phyloP scores from a whole-genome alignment of 306 rosid genomes.

The Glycine latifolia region DNA sequence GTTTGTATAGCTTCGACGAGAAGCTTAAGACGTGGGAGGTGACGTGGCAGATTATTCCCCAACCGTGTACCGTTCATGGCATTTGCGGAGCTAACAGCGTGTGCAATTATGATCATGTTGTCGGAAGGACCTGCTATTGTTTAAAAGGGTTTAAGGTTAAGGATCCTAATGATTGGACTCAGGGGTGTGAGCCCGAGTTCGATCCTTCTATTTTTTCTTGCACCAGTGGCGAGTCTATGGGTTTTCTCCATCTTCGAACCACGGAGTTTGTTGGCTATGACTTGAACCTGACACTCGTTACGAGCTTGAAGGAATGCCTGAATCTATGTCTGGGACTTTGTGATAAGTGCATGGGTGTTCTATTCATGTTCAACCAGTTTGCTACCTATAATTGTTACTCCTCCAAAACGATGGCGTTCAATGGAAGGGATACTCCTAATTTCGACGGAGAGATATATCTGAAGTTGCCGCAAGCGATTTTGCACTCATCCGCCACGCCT shows the following conservation, averaged over 20 bases:
- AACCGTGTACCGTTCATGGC: slow-evolving; percentile 64
- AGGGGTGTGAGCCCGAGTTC: slow-evolving; percentile 61
- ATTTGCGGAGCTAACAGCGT: slow-evolving; percentile 63
- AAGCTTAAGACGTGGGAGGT: slow-evolving; percentile 48
- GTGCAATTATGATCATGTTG: slow-evolving; percentile 48
- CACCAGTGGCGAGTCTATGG: not conserved
- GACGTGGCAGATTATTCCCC: slow-evolving; percentile 53
- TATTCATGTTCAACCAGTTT: slow-evolving; percentile 29
- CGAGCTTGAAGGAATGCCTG: slow-evolving; percentile 51
- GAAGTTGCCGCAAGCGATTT: slow-evolving; percentile 48
- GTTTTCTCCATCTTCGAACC: slow-evolving; percentile 47
- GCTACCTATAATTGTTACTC: slow-evolving; percentile 52
- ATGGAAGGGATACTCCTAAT: slow-evolving; percentile 51
- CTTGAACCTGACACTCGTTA: not conserved
- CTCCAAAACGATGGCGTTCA: slow-evolving; percentile 51
- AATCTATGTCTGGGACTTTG: slow-evolving; percentile 53
- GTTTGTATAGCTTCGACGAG: slow-evolving; percentile 53
- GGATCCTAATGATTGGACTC: slow-evolving; percentile 56
- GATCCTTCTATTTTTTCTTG: slow-evolving; percentile 37
- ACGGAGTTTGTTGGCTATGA: slow-evolving; percentile 66
- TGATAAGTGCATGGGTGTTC: slow-evolving; percentile 59
- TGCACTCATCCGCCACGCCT: not conserved
- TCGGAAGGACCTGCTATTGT: slow-evolving; percentile 63
- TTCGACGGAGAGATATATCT: slow-evolving; percentile 49
- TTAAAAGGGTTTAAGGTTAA: slow-evolving; percentile 52